A percentile compares a stretch with the other conserved stretches of the same genome.
Conservation (phyloP, 192 early-diverging fungal genomes). For the Haplosporangium gracile region DNA sequence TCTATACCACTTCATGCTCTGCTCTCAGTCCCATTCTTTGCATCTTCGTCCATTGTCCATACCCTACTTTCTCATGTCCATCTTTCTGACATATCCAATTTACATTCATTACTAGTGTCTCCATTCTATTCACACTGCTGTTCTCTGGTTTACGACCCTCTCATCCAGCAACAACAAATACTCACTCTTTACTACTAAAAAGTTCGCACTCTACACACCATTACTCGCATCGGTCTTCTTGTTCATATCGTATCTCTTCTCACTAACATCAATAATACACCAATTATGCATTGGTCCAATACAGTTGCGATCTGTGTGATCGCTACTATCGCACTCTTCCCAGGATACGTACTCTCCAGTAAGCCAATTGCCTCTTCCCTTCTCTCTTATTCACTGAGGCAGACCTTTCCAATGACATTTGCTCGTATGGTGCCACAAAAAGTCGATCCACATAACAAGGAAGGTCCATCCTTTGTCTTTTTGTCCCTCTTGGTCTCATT, state of each 20-base stretch:
- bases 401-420: background rate
- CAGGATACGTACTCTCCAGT: constrained; percentile 13
- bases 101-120: background rate
- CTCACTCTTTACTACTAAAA: background rate
- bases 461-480: background rate
- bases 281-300: background rate
- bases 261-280: background rate
- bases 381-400: background rate
- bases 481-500: background rate
- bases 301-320: background rate
- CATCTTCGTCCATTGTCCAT: background rate
- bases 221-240: background rate
- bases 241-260: too few relatives aligned
- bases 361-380: background rate
- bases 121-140: background rate
- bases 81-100: background rate
- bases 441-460: background rate
- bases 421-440: background rate
- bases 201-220: background rate
- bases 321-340: background rate
- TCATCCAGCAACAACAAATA: background rate
- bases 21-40: background rate
- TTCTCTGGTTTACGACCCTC: background rate
- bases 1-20: background rate
- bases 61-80: background rate